phyloP scores from a whole-genome alignment of 495 filamentous ascomycete species.

The Neurospora sp. region DNA sequence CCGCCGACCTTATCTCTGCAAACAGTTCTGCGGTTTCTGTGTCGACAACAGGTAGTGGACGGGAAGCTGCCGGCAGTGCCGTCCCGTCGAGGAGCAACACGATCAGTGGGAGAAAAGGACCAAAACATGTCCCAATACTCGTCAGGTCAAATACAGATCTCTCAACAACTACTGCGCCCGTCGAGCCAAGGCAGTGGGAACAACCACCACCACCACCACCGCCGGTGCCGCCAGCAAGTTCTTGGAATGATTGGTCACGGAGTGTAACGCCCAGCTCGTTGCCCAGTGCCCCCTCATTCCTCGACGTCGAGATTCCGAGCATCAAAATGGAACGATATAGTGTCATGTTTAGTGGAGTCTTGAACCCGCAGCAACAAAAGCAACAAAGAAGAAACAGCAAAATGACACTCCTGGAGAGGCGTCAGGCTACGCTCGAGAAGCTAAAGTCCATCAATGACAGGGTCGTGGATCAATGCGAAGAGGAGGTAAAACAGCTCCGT shows the following conservation, averaged over 20 bases:
- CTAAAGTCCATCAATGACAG: constrained; percentile 42
- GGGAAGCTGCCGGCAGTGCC: background rate
- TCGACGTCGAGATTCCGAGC: constrained; percentile 74
- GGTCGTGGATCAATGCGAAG: constrained; percentile 24
- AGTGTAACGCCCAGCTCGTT: background rate
- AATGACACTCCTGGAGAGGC: constrained; percentile 47
- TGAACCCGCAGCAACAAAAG: constrained; percentile 29
- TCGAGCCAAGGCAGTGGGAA: background rate
- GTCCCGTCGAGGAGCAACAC: constrained; percentile 29
- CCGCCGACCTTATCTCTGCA: constrained; percentile 5
- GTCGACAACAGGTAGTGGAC: constrained; percentile 1
- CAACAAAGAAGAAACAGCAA: background rate
- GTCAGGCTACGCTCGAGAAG: constrained; percentile 59
- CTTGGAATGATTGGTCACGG: background rate
- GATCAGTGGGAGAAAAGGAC: constrained; percentile 12
- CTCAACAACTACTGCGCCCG: background rate
- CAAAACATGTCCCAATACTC: constrained; percentile 28
- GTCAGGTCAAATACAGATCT: constrained; percentile 29
- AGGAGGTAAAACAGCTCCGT: constrained; percentile 23
- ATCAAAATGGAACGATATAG: constrained; percentile 82
- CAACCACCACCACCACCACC: background rate
- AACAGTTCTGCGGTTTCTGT: constrained; percentile 9
- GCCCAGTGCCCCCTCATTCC: constrained; percentile 10
- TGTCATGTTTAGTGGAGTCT: constrained; percentile 80
- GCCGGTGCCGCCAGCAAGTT: background rate